Conservation (phyloP, 768 basidiomycete genomes). For the Calocera cornea region DNA sequence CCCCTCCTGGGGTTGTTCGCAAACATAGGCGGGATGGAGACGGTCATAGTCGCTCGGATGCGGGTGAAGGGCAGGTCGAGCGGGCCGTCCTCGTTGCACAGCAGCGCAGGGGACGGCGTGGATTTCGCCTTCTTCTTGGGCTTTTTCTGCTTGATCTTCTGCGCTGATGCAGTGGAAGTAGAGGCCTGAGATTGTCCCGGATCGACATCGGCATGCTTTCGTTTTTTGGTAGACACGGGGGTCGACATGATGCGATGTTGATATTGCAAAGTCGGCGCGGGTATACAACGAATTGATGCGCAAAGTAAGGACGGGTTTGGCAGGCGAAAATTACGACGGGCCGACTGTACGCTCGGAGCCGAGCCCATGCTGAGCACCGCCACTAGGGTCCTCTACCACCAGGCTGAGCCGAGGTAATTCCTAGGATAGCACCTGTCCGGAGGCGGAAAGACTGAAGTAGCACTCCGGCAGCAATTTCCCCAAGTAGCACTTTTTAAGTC, state of each 20-base stretch:
- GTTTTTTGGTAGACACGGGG: constrained; percentile 31
- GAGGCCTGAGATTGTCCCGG: background rate
- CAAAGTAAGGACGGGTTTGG: too few species aligned
- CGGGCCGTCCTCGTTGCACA: constrained; percentile 15
- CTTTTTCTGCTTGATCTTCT: constrained; percentile 21
- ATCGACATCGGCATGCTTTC: constrained; percentile 33
- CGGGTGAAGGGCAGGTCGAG: constrained; percentile 40
- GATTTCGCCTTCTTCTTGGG: constrained; percentile 21
- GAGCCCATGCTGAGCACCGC: background rate
- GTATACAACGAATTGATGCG: background rate
- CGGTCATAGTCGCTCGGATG: constrained; percentile 48
- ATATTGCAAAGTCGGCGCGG: background rate
- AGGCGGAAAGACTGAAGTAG: too few species aligned
- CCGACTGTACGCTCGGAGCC: background rate
- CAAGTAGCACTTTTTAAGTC: too few species aligned
- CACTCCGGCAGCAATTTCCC: too few species aligned
- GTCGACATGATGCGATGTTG: background rate
- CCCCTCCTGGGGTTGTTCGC: constrained; percentile 57
- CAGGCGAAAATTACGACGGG: background rate
- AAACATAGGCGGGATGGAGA: constrained; percentile 75
- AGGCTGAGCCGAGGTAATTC: too few species aligned
- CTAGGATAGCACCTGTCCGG: too few species aligned
- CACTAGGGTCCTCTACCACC: background rate
- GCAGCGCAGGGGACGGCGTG: constrained; percentile 9
- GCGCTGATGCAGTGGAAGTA: background rate